Conservation (phyloP, 129 eudicot species). For the Lactuca sativa region DNA sequence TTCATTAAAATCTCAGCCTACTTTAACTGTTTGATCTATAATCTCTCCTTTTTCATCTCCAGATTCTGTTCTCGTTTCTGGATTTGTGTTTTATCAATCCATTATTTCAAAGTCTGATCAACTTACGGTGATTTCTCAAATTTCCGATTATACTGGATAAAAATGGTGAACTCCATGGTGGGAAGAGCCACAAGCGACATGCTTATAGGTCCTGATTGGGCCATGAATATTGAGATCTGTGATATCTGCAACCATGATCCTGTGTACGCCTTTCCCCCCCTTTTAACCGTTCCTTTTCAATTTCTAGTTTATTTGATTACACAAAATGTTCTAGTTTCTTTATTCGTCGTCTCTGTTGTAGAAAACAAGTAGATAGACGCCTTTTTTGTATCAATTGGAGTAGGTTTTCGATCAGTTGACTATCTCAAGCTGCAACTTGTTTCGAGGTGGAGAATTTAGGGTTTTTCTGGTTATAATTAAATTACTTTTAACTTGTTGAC, state of each 20-base stretch:
- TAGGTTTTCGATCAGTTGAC: constrained; percentile 4
- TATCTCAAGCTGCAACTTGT: constrained; percentile 1
- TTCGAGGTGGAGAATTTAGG: constrained; percentile 2
- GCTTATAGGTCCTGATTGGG: constrained; percentile 64
- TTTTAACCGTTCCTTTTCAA: background rate
- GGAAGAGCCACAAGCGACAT: constrained; percentile 64
- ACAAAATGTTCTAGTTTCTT: background rate
- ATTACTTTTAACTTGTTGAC: background rate
- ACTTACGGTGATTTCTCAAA: background rate
- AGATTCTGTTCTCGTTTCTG: background rate
- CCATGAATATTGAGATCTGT: constrained; percentile 57
- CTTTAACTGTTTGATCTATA: constrained; percentile 26
- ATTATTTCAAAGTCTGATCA: constrained; percentile 14
- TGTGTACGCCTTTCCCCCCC: constrained; percentile 35
- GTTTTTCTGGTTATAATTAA: constrained; percentile 1
- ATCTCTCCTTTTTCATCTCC: constrained; percentile 4
- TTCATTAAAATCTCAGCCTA: constrained; percentile 18
- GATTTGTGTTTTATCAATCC: background rate
- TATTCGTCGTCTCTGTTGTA: background rate
- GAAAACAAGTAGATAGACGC: background rate
- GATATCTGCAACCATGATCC: constrained; percentile 59
- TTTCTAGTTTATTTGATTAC: background rate
- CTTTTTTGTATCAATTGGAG: constrained; percentile 1
- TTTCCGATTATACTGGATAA: background rate
- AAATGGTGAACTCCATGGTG: constrained; percentile 84